Evolutionary conservation across 441 rosid genomes (phyloP).

Genomic region (Pelargonium fulgidum): DNA sequence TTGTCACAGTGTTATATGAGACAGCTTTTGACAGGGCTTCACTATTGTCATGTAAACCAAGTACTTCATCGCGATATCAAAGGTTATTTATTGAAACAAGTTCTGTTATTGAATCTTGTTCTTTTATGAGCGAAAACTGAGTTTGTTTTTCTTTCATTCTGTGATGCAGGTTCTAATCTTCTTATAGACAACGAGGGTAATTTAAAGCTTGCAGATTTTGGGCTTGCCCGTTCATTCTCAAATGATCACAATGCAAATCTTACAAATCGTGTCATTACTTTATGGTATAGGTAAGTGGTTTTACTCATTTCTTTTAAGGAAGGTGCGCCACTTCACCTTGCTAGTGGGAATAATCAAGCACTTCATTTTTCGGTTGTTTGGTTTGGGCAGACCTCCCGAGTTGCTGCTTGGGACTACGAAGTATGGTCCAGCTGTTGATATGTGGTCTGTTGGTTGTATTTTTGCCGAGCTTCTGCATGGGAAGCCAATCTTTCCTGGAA

Average conservation of each 20-base stretch:
- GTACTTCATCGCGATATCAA: constrained; percentile 95
- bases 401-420: constrained; percentile 92
- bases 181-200: constrained; percentile 93
- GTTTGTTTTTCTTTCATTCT: background rate
- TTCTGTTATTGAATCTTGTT: background rate
- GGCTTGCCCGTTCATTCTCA: constrained; percentile 81
- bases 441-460: constrained; percentile 98
- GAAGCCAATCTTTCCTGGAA: constrained; percentile 87
- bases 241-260: constrained; percentile 65
- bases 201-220: constrained; percentile 92
- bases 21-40: constrained; percentile 91
- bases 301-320: background rate
- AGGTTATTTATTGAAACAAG: constrained; percentile 26
- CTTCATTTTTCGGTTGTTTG: constrained; percentile 9
- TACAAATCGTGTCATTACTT: constrained; percentile 84
- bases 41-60: constrained; percentile 88
- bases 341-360: too few species aligned
- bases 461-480: constrained; percentile 89
- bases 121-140: background rate
- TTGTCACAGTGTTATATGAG: constrained; percentile 72
- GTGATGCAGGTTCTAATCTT: constrained; percentile 58
- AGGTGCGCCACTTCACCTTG: background rate
- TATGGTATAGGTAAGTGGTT: constrained; percentile 79
- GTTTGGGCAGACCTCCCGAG: constrained; percentile 76
- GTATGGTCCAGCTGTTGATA: constrained; percentile 95